A percentile compares a stretch with the other conserved stretches of the same genome.
Conservation (phyloP, 148 eudicot genomes). For the Rhododendron ferrugineum region DNA sequence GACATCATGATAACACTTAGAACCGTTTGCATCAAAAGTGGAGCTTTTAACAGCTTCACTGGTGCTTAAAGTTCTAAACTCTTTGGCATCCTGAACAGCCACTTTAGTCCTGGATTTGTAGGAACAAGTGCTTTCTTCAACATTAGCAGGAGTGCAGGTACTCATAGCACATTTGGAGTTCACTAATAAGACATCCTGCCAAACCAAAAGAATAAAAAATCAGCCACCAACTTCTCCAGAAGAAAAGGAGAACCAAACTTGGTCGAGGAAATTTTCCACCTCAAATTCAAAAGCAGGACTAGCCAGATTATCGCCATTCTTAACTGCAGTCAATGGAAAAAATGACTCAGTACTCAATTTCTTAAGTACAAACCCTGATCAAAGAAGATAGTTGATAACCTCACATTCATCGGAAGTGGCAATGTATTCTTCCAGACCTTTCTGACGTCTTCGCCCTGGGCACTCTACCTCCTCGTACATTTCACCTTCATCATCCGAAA, state of each 20-base stretch:
- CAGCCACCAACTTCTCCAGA: constrained; percentile 3
- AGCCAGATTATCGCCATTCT: constrained; percentile 22
- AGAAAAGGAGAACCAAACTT: neutral
- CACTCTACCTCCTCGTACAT: constrained; percentile 30
- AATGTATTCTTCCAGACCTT: constrained; percentile 36
- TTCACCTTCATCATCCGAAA: constrained; percentile 85
- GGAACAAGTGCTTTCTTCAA: constrained; percentile 60
- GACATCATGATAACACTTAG: constrained; percentile 12
- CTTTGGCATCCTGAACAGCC: constrained; percentile 24
- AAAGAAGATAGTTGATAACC: constrained; percentile 4
- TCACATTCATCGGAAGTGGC: constrained; percentile 72
- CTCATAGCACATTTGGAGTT: constrained; percentile 34
- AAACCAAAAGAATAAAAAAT: constrained; percentile 6
- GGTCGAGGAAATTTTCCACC: constrained; percentile 33
- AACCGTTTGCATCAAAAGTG: neutral
- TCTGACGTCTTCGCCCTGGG: constrained; percentile 26
- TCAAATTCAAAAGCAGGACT: constrained; percentile 29
- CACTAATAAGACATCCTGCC: constrained; percentile 46
- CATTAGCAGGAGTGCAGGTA: constrained; percentile 39
- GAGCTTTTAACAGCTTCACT: constrained; percentile 27
- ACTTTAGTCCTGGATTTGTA: constrained; percentile 41
- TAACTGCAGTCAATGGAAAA: constrained; percentile 48
- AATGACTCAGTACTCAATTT: constrained; percentile 10
- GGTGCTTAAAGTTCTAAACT: constrained; percentile 26
- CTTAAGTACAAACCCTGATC: neutral